phyloP scores from a whole-genome alignment of 768 basidiomycete genomes.

The Leccinellum rugosiceps region DNA sequence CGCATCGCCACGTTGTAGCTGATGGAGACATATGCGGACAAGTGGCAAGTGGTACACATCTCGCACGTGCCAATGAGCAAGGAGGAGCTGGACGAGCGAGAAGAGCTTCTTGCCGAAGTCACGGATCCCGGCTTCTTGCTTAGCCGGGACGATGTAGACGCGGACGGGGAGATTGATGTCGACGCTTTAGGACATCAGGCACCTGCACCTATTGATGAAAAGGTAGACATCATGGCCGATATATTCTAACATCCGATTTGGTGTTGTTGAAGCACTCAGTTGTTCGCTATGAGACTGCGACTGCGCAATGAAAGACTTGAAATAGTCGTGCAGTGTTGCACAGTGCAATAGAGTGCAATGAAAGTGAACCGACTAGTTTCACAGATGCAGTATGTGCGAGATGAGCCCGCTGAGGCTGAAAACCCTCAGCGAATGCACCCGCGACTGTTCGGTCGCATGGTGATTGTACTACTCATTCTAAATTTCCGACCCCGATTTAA shows the following conservation, averaged over 20 bases:
- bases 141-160: conserved; percentile 46
- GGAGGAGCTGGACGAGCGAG: conserved; percentile 76
- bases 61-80: conserved; percentile 66
- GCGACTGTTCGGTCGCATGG: neutral
- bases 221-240: conserved; percentile 31
- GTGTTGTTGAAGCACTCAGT: neutral
- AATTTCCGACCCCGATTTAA: neutral
- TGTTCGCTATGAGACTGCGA: neutral
- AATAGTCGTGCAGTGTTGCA: neutral
- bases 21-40: conserved; percentile 72
- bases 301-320: neutral
- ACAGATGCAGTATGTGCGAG: neutral
- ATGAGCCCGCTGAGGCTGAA: neutral
- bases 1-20: conserved; percentile 36
- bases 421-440: neutral
- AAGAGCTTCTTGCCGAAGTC: conserved; percentile 75
- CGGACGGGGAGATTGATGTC: conserved; percentile 52
- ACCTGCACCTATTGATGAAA: conserved; percentile 45
- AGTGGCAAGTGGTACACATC: conserved; percentile 79
- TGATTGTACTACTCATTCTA: neutral
- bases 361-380: neutral
- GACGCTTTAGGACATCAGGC: conserved; percentile 65
- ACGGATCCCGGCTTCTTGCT: conserved; percentile 61
- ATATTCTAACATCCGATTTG: conserved; percentile 25
- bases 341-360: neutral